These are phyloP conservation scores for Annulohypoxylon nitens DNA, from an alignment of 495 filamentous ascomycete species.

Conservation along the genomic window DNA sequence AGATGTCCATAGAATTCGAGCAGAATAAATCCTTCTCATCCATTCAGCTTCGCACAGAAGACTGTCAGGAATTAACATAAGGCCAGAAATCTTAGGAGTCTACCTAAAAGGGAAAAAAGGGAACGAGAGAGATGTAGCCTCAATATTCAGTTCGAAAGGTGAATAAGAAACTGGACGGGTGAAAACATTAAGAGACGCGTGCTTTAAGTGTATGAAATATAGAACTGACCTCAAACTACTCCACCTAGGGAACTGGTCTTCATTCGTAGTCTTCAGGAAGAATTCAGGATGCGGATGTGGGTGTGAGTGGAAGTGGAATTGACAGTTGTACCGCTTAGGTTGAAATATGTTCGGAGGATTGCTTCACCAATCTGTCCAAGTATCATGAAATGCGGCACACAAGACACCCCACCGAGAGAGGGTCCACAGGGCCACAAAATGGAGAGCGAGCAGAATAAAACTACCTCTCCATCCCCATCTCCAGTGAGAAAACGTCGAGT, in stretches of 20 bases:
- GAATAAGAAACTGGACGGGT: neutral
- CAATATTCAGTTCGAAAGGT: neutral
- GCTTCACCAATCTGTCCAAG: constrained; percentile 55
- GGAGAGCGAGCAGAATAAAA: constrained; percentile 53
- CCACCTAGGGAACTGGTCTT: neutral
- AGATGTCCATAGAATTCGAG: neutral
- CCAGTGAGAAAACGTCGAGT: constrained; percentile 41
- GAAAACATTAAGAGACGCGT: no score
- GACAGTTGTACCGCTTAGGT: neutral
- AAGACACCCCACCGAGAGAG: constrained; percentile 53
- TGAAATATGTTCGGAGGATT: neutral
- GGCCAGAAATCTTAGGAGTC: neutral
- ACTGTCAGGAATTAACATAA: constrained; percentile 11
- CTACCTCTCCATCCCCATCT: constrained; percentile 55
- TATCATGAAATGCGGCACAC: constrained; percentile 52
- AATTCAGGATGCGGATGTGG: neutral
- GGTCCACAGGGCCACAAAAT: constrained; percentile 56
- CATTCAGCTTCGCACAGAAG: neutral
- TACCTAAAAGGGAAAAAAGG: neutral
- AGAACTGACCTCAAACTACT: constrained; percentile 5
- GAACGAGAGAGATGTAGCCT: neutral
- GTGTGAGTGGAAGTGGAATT: neutral
- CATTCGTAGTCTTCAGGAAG: neutral
- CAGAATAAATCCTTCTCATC: neutral
- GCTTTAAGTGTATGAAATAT: neutral